phyloP scores from a whole-genome alignment of 768 basidiomycete genomes.

The Amanita fuliginea region DNA sequence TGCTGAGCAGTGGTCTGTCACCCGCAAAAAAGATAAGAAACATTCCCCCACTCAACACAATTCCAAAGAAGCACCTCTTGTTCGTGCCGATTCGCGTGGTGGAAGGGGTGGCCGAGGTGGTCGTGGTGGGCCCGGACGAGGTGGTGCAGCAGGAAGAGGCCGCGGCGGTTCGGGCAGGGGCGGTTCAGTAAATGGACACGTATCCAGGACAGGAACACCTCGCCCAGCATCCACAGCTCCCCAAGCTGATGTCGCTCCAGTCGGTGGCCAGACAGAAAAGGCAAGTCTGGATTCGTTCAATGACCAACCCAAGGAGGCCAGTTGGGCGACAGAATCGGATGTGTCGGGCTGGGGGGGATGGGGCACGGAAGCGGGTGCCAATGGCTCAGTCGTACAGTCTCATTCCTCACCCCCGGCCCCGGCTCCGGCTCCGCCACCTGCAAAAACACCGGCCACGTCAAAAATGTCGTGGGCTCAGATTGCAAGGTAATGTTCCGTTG shows the following conservation, averaged over 20 bases:
- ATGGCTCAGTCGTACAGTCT: slow-evolving; percentile 24
- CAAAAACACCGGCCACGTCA: slow-evolving; percentile 58
- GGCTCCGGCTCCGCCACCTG: slow-evolving; percentile 17
- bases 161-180: slow-evolving; percentile 39
- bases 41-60: slow-evolving; percentile 23
- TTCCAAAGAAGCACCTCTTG: slow-evolving; percentile 41
- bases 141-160: slow-evolving; percentile 36
- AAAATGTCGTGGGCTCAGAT: slow-evolving; percentile 84
- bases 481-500: slow-evolving; percentile 39
- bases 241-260: slow-evolving; percentile 13
- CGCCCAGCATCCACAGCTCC: slow-evolving; percentile 15
- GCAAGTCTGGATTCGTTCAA: slow-evolving; percentile 11
- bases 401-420: slow-evolving; percentile 9
- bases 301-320: slow-evolving; percentile 19
- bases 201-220: slow-evolving; percentile 23
- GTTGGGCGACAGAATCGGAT: slow-evolving; percentile 23
- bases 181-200: slow-evolving; percentile 29
- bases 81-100: slow-evolving; percentile 47
- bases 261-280: slow-evolving; percentile 18
- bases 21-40: slow-evolving; percentile 86
- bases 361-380: slow-evolving; percentile 23
- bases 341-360: slow-evolving; percentile 24
- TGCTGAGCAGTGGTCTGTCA: slow-evolving; percentile 75
- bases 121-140: slow-evolving; percentile 49
- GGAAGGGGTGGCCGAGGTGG: slow-evolving; percentile 48